Percentiles rank a stretch among this genome's conserved stretches.
phyloP scores from a whole-genome alignment of 78 protist species.

The Emiliania huxleyi region DNA sequence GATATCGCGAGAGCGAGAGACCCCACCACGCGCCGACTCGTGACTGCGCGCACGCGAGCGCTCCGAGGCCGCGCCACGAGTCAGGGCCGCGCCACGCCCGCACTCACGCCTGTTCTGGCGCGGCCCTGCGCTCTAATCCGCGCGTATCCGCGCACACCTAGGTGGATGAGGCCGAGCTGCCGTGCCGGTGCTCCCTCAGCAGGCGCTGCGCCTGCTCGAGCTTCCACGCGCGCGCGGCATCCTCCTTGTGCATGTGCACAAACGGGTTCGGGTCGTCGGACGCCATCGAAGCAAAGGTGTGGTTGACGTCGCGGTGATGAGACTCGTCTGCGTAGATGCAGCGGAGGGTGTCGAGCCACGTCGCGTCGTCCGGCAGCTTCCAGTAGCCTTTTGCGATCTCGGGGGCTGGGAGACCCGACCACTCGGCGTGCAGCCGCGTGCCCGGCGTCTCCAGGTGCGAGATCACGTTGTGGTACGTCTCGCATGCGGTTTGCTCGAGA shows the following conservation, averaged over 20 bases:
- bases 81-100: too few species aligned
- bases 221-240: neutral
- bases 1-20: too few species aligned
- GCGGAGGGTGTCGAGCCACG: slow-evolving; percentile 66
- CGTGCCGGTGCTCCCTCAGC: neutral
- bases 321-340: slow-evolving; percentile 66
- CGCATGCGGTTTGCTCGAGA: slow-evolving; percentile 45
- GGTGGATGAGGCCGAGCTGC: too few species aligned
- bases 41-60: too few species aligned
- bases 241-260: neutral
- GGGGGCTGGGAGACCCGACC: slow-evolving; percentile 63
- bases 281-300: slow-evolving; percentile 4
- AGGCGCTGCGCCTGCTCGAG: neutral
- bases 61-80: too few species aligned
- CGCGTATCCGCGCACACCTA: too few species aligned
- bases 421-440: neutral
- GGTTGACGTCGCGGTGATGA: slow-evolving; percentile 10
- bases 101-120: too few species aligned
- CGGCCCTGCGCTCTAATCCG: too few species aligned
- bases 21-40: too few species aligned
- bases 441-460: slow-evolving; percentile 33
- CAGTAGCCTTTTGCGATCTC: slow-evolving; percentile 78
- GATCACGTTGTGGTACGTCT: slow-evolving; percentile 36
- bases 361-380: slow-evolving; percentile 67
- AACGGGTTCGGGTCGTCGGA: neutral